Evolutionary conservation across 176 grass and related monocot species (phyloP).

Genomic region (Echinochloa phyllopogon): DNA sequence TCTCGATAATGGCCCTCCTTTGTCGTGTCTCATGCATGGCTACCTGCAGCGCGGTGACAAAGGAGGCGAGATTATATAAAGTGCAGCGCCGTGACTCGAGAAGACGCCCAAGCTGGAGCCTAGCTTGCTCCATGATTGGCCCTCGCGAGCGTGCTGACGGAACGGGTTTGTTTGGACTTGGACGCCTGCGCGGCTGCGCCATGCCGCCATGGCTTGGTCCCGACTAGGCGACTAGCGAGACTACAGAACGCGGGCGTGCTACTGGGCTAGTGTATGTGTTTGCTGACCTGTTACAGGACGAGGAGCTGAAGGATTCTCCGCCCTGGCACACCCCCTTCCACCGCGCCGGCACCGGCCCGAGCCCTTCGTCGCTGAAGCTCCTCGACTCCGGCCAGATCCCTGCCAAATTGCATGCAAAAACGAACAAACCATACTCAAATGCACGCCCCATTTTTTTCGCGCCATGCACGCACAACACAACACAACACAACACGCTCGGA

Average conservation of each 20-base stretch:
- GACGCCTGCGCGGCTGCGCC: neutral
- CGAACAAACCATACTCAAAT: neutral
- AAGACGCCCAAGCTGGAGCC: slow-evolving; percentile 20
- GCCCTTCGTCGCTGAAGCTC: slow-evolving; percentile 75
- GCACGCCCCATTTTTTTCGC: neutral
- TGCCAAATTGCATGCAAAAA: neutral
- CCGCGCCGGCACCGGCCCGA: slow-evolving; percentile 59
- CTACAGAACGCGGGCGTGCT: too few species aligned
- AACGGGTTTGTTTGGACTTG: neutral
- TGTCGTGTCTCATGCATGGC: slow-evolving; percentile 25
- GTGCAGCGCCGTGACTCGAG: neutral
- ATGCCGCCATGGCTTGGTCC: neutral
- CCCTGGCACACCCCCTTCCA: slow-evolving; percentile 87
- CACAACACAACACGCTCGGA: too few species aligned
- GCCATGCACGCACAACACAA: neutral
- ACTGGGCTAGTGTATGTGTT: too few species aligned
- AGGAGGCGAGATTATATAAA: neutral
- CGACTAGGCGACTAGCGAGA: too few species aligned
- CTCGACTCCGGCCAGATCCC: slow-evolving; percentile 93
- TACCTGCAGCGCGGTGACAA: too few species aligned
- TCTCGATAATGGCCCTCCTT: neutral
- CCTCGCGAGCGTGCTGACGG: neutral
- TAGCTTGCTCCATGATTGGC: neutral
- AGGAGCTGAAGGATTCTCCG: slow-evolving; percentile 71
- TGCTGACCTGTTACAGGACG: slow-evolving; percentile 76